Evolutionary conservation across 352 stramenopile genomes (phyloP).

Genomic region (Phytophthora pseudosyringae): DNA sequence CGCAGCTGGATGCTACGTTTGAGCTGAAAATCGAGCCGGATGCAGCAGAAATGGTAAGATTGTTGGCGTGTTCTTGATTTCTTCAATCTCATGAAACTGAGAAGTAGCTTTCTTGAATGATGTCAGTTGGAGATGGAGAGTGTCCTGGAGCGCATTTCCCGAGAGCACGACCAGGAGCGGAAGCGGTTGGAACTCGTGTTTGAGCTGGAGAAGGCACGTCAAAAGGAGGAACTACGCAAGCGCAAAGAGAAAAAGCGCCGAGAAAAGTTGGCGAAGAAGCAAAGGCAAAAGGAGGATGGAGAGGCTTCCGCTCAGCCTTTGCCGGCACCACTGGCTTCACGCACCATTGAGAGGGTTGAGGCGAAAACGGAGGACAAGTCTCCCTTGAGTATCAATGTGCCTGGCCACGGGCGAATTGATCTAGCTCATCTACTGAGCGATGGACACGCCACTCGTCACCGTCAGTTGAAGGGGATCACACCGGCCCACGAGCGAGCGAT

Average conservation of each 20-base stretch:
- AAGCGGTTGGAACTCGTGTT: conserved; percentile 68
- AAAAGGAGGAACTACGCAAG: conserved; percentile 71
- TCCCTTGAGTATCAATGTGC: conserved; percentile 42
- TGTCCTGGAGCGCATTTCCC: conserved; percentile 66
- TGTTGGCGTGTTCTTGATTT: background rate
- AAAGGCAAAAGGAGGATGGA: conserved; percentile 38
- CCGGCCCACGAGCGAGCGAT: conserved; percentile 42
- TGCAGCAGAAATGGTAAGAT: conserved; percentile 34
- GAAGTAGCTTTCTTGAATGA: background rate
- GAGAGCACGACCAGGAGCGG: conserved; percentile 70
- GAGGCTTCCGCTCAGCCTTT: conserved; percentile 15
- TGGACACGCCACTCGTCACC: conserved; percentile 47
- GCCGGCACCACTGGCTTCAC: conserved; percentile 27
- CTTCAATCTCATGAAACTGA: background rate
- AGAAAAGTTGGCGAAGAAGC: conserved; percentile 59
- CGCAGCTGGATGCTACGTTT: conserved; percentile 40
- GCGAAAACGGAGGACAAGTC: conserved; percentile 28
- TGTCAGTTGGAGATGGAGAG: conserved; percentile 66
- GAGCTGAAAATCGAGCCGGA: conserved; percentile 23
- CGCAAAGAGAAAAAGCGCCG: conserved; percentile 71
- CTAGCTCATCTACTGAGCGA: conserved; percentile 61
- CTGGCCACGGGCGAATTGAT: conserved; percentile 55
- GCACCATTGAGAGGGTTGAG: conserved; percentile 33
- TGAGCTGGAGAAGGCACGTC: conserved; percentile 67
- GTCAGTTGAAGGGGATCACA: conserved; percentile 43